phyloP scores from a whole-genome alignment of 441 rosid species.

The Populus hybrid region DNA sequence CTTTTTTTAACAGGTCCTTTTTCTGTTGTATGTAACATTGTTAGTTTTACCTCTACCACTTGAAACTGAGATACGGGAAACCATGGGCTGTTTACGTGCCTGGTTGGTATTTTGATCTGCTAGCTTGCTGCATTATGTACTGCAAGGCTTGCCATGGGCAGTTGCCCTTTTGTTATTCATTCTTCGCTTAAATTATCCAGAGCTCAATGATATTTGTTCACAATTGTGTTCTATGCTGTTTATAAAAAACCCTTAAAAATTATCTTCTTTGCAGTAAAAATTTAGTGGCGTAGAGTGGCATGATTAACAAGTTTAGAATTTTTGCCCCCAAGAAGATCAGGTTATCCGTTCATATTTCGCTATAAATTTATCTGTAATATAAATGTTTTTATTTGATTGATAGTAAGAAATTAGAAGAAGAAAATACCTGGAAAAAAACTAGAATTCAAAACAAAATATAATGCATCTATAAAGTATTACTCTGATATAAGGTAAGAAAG shows the following conservation, averaged over 20 bases:
- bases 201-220: background rate
- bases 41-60: slow-evolving; percentile 2
- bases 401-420: too few species aligned
- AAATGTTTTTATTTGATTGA: too few species aligned
- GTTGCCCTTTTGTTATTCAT: background rate
- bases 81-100: background rate
- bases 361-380: too few species aligned
- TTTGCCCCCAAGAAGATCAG: too few species aligned
- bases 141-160: background rate
- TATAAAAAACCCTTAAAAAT: too few species aligned
- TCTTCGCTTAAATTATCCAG: background rate
- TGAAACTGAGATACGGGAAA: slow-evolving; percentile 12
- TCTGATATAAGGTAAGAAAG: too few species aligned
- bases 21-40: slow-evolving; percentile 29
- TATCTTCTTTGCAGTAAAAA: background rate
- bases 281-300: background rate
- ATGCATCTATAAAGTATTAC: too few species aligned
- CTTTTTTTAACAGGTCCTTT: slow-evolving; percentile 19
- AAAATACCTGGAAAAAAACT: too few species aligned
- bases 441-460: too few species aligned
- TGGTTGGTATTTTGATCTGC: slow-evolving; percentile 6
- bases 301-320: background rate
- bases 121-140: slow-evolving; percentile 13
- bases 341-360: too few species aligned
- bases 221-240: background rate